These are phyloP conservation scores for Trichosporon sp. DNA, from an alignment of 1,284 basidiomycete species.

Conservation along the genomic window DNA sequence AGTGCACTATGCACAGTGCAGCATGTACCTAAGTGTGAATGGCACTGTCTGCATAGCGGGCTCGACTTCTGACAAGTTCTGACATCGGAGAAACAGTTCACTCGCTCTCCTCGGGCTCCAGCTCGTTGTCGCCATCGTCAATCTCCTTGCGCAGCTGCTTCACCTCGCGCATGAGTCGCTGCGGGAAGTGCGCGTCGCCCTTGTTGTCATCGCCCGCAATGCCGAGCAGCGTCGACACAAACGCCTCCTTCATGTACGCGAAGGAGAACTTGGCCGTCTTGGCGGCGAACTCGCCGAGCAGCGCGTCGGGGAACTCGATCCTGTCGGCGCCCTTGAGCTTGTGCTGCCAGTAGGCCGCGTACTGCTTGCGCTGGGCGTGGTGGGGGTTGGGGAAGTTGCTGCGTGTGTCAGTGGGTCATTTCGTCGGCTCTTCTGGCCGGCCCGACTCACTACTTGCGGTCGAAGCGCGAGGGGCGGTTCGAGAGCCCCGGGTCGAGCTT, in stretches of 20 bases:
- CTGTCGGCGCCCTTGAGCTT: slow-evolving; percentile 61
- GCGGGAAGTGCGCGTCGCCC: slow-evolving; percentile 49
- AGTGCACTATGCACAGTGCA: background rate
- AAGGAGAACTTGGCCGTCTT: slow-evolving; percentile 67
- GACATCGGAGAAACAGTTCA: too few species aligned
- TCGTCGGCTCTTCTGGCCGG: too few species aligned
- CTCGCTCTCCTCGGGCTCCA: too few species aligned
- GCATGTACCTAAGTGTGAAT: background rate
- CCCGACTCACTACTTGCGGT: slow-evolving; percentile 68
- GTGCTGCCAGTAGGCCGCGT: slow-evolving; percentile 69
- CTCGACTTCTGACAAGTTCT: background rate
- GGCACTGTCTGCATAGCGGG: too few species aligned
- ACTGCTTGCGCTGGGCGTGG: slow-evolving; percentile 59
- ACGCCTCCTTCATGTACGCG: slow-evolving; percentile 76
- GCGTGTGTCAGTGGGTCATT: background rate
- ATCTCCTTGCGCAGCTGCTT: slow-evolving; percentile 51
- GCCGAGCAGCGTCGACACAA: slow-evolving; percentile 46
- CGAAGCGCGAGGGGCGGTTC: slow-evolving; percentile 71
- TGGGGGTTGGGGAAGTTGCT: slow-evolving; percentile 59
- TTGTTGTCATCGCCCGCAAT: slow-evolving; percentile 27
- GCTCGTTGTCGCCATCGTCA: slow-evolving; percentile 7
- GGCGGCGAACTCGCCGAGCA: slow-evolving; percentile 60
- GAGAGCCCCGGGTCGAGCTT: slow-evolving; percentile 68
- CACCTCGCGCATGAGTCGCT: slow-evolving; percentile 58
- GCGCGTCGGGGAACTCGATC: slow-evolving; percentile 61